Base-by-base conservation (phyloP, 768 basidiomycete species). In the Leccinum boreale region DNA sequence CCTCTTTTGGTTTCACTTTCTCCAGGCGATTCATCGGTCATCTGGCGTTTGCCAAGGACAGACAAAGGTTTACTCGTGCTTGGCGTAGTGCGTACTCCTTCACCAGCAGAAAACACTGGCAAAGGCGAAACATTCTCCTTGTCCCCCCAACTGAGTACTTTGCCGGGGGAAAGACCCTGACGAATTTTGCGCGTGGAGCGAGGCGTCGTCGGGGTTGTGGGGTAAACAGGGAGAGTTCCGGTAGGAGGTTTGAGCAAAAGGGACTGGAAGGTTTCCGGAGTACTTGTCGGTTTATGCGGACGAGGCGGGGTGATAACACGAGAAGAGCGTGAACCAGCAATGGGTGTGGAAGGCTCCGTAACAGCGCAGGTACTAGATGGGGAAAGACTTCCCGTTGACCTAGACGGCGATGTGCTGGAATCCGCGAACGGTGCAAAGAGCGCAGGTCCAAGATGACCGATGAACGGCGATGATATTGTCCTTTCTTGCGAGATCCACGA, bases 51-150 rank as follows among this genome's bases (percentile, higher is more conserved):
- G 59, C 81, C 75, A 31, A 78, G 68, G 23, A 70, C 53, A 36
- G 72, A 67, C 3, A 44, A 23, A 12, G 61, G 51, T 44, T 59
- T 65, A 23, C 42, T 67, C 52, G 65, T 61, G 28, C 62, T 67
- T 5, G 79, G 77, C 5, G 67, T 68, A 44, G 70, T 61, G 1
- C 74, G 76, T 49, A 82, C 76, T 29, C 80, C 77, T 57, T 86
- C 84, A 29, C 74, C 59, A 21, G 81, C 74, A 36, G 80, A 73
- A 49, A 73, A 68, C 28, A 65, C 57, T 9, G 63, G 63, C 5
- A 70, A 59, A 33, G 82, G 84, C 0, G 80, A 80, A 31, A 70
- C 57, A 64, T 90, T 90, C 67, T 90, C 88, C 71, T 90, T 89
- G 68, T 86, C 71, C 1, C 65, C 67, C 7, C 64, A 62, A 15